Percentiles rank a stretch among this genome's conserved stretches.
phyloP scores from a whole-genome alignment of 768 basidiomycete genomes.

The Rhodocollybia butyracea region DNA sequence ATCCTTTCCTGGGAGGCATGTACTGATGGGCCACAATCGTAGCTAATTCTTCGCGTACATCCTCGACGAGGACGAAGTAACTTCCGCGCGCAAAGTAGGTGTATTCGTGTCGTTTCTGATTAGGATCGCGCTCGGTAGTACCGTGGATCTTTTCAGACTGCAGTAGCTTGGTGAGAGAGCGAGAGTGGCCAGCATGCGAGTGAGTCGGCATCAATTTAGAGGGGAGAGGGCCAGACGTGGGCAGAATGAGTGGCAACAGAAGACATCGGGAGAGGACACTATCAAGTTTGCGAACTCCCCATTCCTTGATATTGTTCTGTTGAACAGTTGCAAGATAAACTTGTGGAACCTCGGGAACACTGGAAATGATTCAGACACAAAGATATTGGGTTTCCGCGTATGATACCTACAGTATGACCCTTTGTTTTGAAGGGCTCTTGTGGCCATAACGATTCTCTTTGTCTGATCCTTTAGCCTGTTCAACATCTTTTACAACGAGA shows the following conservation, averaged over 20 bases:
- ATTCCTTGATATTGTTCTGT: conserved; percentile 71
- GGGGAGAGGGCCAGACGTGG: conserved; percentile 21
- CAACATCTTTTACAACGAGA: conserved; percentile 72
- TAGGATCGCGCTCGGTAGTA: conserved; percentile 88
- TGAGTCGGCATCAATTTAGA: conserved; percentile 22
- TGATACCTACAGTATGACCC: conserved; percentile 46
- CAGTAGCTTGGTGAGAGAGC: conserved; percentile 57
- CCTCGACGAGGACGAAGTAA: conserved; percentile 89
- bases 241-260: conserved; percentile 25
- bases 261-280: conserved; percentile 72
- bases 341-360: not conserved
- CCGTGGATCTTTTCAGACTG: conserved; percentile 86
- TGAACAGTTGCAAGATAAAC: conserved; percentile 45
- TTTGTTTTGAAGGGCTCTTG: conserved; percentile 65
- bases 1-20: conserved; percentile 50
- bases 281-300: conserved; percentile 70
- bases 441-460: conserved; percentile 64
- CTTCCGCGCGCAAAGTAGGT: conserved; percentile 77
- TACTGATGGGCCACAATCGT: conserved; percentile 88
- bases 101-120: conserved; percentile 82
- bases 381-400: not conserved
- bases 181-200: conserved; percentile 33
- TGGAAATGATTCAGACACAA: not conserved
- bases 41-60: conserved; percentile 77
- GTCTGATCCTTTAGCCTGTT: conserved; percentile 36